Evolutionary conservation across 2,329 filamentous ascomycete genomes (phyloP), one percentile per base, ranked within the genome.

Genomic region (Lizonia empirigonia): DNA sequence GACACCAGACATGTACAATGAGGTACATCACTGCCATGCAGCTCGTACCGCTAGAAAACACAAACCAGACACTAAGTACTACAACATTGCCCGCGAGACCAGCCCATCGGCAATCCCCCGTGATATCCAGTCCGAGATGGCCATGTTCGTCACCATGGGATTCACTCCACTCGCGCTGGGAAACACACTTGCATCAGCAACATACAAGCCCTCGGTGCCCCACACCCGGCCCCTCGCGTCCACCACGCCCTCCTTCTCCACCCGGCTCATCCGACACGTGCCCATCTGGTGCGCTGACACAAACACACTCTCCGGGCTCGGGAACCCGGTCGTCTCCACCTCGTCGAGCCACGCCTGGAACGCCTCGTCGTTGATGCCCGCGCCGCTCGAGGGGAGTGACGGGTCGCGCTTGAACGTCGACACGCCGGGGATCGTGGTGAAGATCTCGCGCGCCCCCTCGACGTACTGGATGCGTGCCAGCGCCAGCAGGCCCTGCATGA

Each of bases 221-320:
- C 87, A 92, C 6, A 90, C 77, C 32, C 58, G 55, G 0, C 78
- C 78, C 15, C 65, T 53, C 0, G 70, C 62, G 60, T 78, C 76
- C 5, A 80, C 76, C 7, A 77, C 78, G 18, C 76, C 74, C n/a
- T 69, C 73, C 40, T 62, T 67, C 29, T 72, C 62, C 20, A 45
- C 62, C 1, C 77, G 76, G 52, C 84, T 84, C 89, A 92, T 93
- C 2, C 87, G 78, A 64, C 87, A 90, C 8, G 84, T 84, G 18
- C 88, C 87, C 89, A 92, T 92, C 76, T 92, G 89, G 72, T 93
- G 89, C 15, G 89, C 89, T n/a, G 85, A 88, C 23, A 79, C 74
- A 63, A 84, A 89, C n/a, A 76, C 69, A 18, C 78, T 76, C 23
- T 79, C 75, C 0, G 83, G 82, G 1, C 73, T 66, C 0, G 79